Evolutionary conservation across 1,284 basidiomycete species (phyloP).

Genomic region (Erythrobasidium hasegawianum): DNA sequence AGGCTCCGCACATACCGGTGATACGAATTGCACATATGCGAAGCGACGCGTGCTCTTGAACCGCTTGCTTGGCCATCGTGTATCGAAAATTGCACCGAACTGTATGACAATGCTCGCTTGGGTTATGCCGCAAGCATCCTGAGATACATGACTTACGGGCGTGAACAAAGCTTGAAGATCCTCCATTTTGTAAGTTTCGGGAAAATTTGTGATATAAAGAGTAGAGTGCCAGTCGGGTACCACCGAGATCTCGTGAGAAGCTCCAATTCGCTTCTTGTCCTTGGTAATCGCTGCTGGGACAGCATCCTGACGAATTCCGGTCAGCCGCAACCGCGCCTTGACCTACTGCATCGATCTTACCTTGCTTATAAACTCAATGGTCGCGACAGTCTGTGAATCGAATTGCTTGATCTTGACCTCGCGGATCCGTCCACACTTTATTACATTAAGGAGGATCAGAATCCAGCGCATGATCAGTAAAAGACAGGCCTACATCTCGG

Average conservation of each 20-base stretch:
- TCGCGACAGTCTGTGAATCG: constrained; percentile 60
- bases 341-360: constrained; percentile 52
- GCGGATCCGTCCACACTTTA: constrained; percentile 77
- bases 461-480: too few relatives aligned
- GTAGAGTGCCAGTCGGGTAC: constrained; percentile 91
- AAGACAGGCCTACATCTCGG: constrained; percentile 82
- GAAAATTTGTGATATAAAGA: constrained; percentile 94
- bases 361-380: constrained; percentile 70
- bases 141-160: constrained; percentile 57
- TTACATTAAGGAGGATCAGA: too few relatives aligned
- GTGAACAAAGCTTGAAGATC: constrained; percentile 71
- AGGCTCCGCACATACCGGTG: constrained; percentile 66
- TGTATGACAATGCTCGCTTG: too few relatives aligned
- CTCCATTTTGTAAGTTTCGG: constrained; percentile 74
- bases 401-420: constrained; percentile 67
- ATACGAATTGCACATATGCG: constrained; percentile 88
- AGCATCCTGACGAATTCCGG: constrained; percentile 58
- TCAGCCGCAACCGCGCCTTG: background rate
- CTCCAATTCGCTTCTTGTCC: constrained; percentile 77
- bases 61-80: constrained; percentile 97
- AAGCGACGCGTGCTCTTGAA: constrained; percentile 86
- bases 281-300: constrained; percentile 83
- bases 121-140: too few relatives aligned
- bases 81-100: constrained; percentile 87
- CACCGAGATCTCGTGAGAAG: constrained; percentile 65